These are phyloP conservation scores for Phytophthora melonis DNA, from an alignment of 352 stramenopile species.

Conservation along the genomic window DNA sequence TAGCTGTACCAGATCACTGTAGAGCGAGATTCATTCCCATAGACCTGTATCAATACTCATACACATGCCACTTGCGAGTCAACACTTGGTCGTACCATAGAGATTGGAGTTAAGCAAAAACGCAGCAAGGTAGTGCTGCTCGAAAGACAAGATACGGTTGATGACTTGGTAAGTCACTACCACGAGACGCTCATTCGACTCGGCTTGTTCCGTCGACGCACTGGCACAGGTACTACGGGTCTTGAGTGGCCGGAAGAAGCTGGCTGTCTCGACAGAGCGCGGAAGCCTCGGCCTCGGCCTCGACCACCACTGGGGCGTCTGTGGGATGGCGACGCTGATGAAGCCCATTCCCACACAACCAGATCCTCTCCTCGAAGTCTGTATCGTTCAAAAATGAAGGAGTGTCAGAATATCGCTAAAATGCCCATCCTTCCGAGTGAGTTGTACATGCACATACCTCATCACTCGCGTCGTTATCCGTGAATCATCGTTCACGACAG, in stretches of 20 bases:
- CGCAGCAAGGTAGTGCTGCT: conserved; percentile 10
- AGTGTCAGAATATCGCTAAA: neutral
- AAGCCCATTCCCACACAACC: conserved; percentile 72
- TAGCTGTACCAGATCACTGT: too few relatives aligned
- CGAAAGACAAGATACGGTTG: too few relatives aligned
- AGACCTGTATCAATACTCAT: too few relatives aligned
- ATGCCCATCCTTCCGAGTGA: too few relatives aligned
- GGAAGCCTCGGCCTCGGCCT: neutral
- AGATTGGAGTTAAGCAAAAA: conserved; percentile 4
- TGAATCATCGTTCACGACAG: conserved; percentile 65
- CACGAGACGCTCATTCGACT: neutral
- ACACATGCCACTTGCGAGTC: too few relatives aligned
- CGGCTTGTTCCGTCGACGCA: conserved; percentile 22
- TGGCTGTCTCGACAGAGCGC: conserved; percentile 6
- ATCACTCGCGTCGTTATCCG: conserved; percentile 51
- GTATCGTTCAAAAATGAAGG: conserved; percentile 8
- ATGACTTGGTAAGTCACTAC: neutral
- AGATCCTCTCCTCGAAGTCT: conserved; percentile 55
- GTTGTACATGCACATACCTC: conserved; percentile 43
- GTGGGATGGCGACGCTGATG: conserved; percentile 49
- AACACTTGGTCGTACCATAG: too few relatives aligned
- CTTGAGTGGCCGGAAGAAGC: neutral
- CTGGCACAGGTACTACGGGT: neutral
- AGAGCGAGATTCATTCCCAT: too few relatives aligned
- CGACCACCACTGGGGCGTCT: conserved; percentile 24